A percentile compares a stretch with the other conserved stretches of the same genome.
These are phyloP conservation scores for Hanseniaspora occidentalis DNA, from an alignment of 805 yeast genomes.

Conservation along the genomic window DNA sequence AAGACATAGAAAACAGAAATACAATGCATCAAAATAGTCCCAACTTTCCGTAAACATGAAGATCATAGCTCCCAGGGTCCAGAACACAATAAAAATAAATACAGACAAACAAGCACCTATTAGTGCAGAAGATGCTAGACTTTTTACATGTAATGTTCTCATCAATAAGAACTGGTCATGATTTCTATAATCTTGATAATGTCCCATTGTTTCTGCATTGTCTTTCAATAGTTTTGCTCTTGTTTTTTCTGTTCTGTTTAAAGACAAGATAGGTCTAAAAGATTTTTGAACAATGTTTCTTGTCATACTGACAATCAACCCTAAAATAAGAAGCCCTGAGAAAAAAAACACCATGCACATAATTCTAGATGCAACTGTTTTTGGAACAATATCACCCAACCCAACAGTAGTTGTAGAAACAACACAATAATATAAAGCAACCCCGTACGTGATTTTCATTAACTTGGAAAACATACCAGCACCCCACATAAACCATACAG, in stretches of 20 bases:
- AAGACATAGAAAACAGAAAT: slow-evolving; percentile 64
- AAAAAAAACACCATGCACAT: slow-evolving; percentile 51
- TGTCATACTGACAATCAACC: slow-evolving; percentile 60
- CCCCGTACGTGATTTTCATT: slow-evolving; percentile 40
- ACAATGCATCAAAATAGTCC: slow-evolving; percentile 59
- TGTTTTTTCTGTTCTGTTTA: slow-evolving; percentile 48
- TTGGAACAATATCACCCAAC: slow-evolving; percentile 60
- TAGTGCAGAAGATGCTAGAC: slow-evolving; percentile 28
- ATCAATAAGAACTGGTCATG: slow-evolving; percentile 44
- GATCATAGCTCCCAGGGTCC: slow-evolving; percentile 63
- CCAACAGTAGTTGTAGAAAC: slow-evolving; percentile 74
- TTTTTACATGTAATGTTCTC: slow-evolving; percentile 35
- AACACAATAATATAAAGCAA: slow-evolving; percentile 59
- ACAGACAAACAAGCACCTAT: slow-evolving; percentile 30
- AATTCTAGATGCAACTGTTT: slow-evolving; percentile 39
- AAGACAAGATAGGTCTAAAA: slow-evolving; percentile 48
- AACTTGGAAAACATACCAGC: slow-evolving; percentile 42
- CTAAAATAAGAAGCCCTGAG: slow-evolving; percentile 60
- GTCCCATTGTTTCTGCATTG: slow-evolving; percentile 10
- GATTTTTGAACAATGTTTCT: slow-evolving; percentile 51
- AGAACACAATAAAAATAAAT: slow-evolving; percentile 38
- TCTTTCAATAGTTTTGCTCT: slow-evolving; percentile 25
- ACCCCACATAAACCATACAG: slow-evolving; percentile 64
- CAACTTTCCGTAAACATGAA: slow-evolving; percentile 54
- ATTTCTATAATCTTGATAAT: slow-evolving; percentile 22